phyloP scores from a whole-genome alignment of 208 protist genomes.

The Blastocrithidia nonstop region DNA sequence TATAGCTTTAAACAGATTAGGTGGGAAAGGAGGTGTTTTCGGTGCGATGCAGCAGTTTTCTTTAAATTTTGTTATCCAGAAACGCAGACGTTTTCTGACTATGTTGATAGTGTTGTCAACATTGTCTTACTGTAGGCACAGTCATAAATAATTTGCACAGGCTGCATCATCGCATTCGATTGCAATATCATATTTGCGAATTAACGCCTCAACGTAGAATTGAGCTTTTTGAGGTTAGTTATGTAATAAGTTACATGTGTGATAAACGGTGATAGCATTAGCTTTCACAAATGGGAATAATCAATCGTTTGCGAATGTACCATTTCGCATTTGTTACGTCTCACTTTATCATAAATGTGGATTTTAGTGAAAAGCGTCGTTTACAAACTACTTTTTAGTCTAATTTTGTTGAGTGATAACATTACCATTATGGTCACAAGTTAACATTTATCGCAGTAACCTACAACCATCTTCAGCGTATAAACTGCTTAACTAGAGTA shows the following conservation, averaged over 20 bases:
- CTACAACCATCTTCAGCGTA: no score
- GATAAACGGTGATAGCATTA: conserved; percentile 47
- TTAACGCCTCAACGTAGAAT: conserved; percentile 15
- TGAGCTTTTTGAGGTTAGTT: conserved; percentile 6
- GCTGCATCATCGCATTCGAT: conserved; percentile 10
- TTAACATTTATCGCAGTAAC: not conserved
- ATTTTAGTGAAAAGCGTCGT: no score
- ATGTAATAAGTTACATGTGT: conserved; percentile 22
- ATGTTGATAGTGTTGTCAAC: no score
- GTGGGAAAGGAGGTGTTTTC: conserved; percentile 13
- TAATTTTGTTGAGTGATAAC: not conserved
- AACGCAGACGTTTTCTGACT: no score
- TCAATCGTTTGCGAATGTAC: not conserved
- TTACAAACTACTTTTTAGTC: not conserved
- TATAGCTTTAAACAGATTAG: not conserved
- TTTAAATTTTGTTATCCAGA: conserved; percentile 6
- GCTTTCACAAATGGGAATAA: conserved; percentile 7
- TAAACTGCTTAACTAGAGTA: no score
- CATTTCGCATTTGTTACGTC: not conserved
- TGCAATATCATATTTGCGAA: conserved; percentile 8
- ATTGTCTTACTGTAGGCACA: conserved; percentile 25
- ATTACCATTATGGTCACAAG: not conserved
- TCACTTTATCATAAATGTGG: no score
- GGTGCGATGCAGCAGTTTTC: conserved; percentile 20
- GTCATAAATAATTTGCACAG: conserved; percentile 15